Percentiles rank a stretch among this genome's conserved stretches.
These are phyloP conservation scores for Tetratostichococcus sp. DNA, from an alignment of 139 green algal species.

Conservation along the genomic window DNA sequence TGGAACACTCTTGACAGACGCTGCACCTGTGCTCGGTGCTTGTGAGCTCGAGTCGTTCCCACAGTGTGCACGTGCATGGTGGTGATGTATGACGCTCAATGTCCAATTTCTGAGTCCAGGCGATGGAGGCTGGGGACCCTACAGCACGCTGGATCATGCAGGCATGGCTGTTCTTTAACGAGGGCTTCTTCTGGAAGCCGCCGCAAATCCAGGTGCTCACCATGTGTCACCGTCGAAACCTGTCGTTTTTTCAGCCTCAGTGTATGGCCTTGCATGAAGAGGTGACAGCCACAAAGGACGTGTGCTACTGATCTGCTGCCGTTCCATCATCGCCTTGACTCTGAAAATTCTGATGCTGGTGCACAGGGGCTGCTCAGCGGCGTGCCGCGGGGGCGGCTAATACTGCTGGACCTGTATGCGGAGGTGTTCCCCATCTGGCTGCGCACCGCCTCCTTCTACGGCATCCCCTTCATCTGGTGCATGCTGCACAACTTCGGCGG, in stretches of 20 bases:
- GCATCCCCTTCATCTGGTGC: slow-evolving; percentile 35
- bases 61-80: neutral
- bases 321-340: no score
- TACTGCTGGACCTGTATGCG: slow-evolving; percentile 47
- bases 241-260: no score
- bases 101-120: neutral
- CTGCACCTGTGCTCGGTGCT: no score
- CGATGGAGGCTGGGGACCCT: slow-evolving; percentile 26
- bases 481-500: slow-evolving; percentile 58
- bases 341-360: no score
- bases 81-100: neutral
- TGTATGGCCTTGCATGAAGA: no score
- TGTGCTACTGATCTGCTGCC: no score
- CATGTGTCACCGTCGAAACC: no score
- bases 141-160: slow-evolving; percentile 41
- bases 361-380: slow-evolving; percentile 37
- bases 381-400: slow-evolving; percentile 26
- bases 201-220: slow-evolving; percentile 36
- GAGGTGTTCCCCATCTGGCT: slow-evolving; percentile 41
- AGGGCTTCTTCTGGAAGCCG: slow-evolving; percentile 26
- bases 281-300: no score
- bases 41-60: no score
- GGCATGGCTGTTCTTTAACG: slow-evolving; percentile 47
- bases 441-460: slow-evolving; percentile 26
- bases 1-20: neutral